These are phyloP conservation scores for Alternaria sp. DNA, from an alignment of 2,329 filamentous ascomycete species.

Conservation along the genomic window DNA sequence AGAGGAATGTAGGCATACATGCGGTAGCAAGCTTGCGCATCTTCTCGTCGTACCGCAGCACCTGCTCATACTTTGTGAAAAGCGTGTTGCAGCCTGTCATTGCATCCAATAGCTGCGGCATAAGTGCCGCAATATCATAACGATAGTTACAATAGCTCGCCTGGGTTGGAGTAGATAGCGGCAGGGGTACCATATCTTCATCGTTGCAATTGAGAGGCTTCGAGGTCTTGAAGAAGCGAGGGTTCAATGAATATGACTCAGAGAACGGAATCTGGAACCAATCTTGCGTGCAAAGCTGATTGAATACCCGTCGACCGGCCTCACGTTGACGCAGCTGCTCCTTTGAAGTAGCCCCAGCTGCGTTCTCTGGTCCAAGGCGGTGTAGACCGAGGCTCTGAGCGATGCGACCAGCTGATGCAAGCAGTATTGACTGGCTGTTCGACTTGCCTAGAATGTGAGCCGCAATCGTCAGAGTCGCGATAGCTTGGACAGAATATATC, in stretches of 20 bases:
- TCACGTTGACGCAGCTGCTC: slow-evolving; percentile 36
- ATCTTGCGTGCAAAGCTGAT: slow-evolving; percentile 53
- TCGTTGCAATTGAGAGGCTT: slow-evolving; percentile 50
- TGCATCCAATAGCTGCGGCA: slow-evolving; percentile 52
- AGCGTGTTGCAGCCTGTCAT: slow-evolving; percentile 46
- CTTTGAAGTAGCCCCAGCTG: neutral
- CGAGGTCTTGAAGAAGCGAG: slow-evolving; percentile 35
- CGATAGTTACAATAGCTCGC: slow-evolving; percentile 49
- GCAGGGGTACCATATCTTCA: slow-evolving; percentile 25
- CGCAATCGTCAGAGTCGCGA: slow-evolving; percentile 56
- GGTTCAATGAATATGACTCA: slow-evolving; percentile 50
- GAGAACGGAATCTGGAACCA: slow-evolving; percentile 55
- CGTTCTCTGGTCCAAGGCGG: slow-evolving; percentile 40
- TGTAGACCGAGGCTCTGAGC: slow-evolving; percentile 59
- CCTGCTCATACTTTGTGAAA: slow-evolving; percentile 54
- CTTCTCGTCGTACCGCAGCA: slow-evolving; percentile 50
- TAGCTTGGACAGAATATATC: slow-evolving; percentile 56
- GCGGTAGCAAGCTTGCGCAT: slow-evolving; percentile 50
- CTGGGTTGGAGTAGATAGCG: slow-evolving; percentile 36
- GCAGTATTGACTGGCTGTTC: slow-evolving; percentile 56
- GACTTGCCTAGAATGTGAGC: slow-evolving; percentile 59
- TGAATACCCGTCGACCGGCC: slow-evolving; percentile 48
- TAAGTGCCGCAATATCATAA: slow-evolving; percentile 50
- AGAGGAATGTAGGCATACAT: slow-evolving; percentile 45
- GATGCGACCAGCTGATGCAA: slow-evolving; percentile 57